A percentile compares a stretch with the other conserved stretches of the same genome.
Evolutionary conservation across 1,284 basidiomycete species (phyloP).

Genomic region (Inonotus hispidus): DNA sequence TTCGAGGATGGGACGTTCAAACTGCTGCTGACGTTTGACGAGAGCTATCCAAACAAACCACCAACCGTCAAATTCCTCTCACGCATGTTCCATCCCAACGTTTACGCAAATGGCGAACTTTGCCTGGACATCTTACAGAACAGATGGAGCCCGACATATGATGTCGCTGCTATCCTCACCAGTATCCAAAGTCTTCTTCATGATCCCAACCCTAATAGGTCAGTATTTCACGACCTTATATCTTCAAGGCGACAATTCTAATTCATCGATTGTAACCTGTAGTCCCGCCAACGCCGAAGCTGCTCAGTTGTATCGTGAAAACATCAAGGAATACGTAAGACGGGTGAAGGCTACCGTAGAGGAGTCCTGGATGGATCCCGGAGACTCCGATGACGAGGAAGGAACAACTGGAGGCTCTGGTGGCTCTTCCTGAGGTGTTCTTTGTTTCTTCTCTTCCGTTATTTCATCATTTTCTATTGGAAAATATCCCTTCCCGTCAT

Average conservation of each 20-base stretch:
- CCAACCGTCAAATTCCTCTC: constrained; percentile 96
- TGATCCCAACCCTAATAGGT: constrained; percentile 92
- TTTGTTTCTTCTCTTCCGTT: neutral
- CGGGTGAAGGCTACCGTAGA: constrained; percentile 89
- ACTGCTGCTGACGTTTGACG: constrained; percentile 91
- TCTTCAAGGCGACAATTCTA: neutral
- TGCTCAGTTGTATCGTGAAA: constrained; percentile 92
- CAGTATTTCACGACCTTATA: constrained; percentile 22
- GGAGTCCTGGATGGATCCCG: constrained; percentile 85
- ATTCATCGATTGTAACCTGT: constrained; percentile 2
- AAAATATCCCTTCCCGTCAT: neutral
- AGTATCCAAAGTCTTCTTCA: constrained; percentile 93
- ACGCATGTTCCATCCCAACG: constrained; percentile 99
- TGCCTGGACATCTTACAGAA: constrained; percentile 98
- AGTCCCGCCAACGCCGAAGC: constrained; percentile 98
- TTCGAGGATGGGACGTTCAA: constrained; percentile 99
- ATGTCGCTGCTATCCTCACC: constrained; percentile 96
- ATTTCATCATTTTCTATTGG: neutral
- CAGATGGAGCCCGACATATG: constrained; percentile 97
- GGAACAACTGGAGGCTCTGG: constrained; percentile 5
- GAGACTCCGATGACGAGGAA: constrained; percentile 49
- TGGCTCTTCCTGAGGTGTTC: neutral
- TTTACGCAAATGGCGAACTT: constrained; percentile 96
- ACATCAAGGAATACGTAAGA: constrained; percentile 97
- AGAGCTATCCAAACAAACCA: constrained; percentile 97